Evolutionary conservation across 164 flowering plant genomes (phyloP).

Genomic region (Tetracentron sinense): DNA sequence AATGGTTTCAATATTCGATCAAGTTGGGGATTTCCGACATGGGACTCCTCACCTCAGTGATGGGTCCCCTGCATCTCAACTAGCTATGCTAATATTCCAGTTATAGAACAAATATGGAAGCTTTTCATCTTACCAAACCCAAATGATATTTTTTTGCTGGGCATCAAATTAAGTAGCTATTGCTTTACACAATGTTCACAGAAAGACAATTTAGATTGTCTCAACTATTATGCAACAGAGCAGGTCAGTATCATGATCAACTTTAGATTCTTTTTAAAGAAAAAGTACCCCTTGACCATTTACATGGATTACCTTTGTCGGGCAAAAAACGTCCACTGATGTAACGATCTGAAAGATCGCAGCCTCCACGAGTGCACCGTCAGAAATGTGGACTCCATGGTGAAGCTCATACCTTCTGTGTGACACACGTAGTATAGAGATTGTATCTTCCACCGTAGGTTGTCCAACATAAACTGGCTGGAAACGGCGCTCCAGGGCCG

Average conservation of each 20-base stretch:
- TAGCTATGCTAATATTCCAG: too few relatives aligned
- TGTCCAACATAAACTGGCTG: conserved; percentile 95
- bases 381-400: conserved; percentile 91
- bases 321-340: conserved; percentile 92
- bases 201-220: not conserved
- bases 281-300: not conserved
- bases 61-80: too few relatives aligned
- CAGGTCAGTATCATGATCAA: not conserved
- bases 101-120: too few relatives aligned
- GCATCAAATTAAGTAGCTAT: not conserved
- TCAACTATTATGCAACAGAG: not conserved
- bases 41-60: too few relatives aligned
- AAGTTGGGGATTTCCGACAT: too few relatives aligned
- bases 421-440: conserved; percentile 81
- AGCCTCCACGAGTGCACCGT: conserved; percentile 90
- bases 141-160: too few relatives aligned
- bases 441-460: conserved; percentile 83
- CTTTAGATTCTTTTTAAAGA: not conserved
- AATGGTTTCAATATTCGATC: too few relatives aligned
- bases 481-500: conserved; percentile 90
- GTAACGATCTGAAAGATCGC: conserved; percentile 90
- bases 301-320: conserved; percentile 77
- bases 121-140: too few relatives aligned
- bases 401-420: conserved; percentile 91
- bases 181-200: not conserved